Percentiles rank a stretch among this genome's conserved stretches.
Evolutionary conservation across 1,139 yeast genomes (phyloP).

Genomic region (Suhomyces bokatorum): DNA sequence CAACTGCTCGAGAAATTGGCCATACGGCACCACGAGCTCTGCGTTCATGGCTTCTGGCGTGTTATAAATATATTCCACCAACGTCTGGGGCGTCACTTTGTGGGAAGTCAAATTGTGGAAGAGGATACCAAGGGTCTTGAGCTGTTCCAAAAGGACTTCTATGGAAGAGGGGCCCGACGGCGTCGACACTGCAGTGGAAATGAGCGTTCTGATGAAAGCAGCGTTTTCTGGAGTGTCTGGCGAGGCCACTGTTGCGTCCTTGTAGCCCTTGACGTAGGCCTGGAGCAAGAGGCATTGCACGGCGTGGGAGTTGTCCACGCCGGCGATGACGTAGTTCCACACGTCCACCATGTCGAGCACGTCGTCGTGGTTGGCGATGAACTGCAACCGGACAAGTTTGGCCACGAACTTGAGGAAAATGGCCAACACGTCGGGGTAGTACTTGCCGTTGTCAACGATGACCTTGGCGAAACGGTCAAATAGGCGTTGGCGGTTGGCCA

Average conservation of each 20-base stretch:
- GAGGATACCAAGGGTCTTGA: slow-evolving; percentile 34
- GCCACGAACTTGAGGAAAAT: slow-evolving; percentile 33
- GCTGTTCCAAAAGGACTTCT: slow-evolving; percentile 23
- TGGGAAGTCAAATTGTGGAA: slow-evolving; percentile 14
- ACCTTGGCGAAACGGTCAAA: slow-evolving; percentile 26
- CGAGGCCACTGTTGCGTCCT: slow-evolving; percentile 5
- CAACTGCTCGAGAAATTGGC: slow-evolving; percentile 16
- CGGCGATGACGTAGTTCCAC: slow-evolving; percentile 20
- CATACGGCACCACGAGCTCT: slow-evolving; percentile 20
- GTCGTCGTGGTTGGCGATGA: slow-evolving; percentile 10
- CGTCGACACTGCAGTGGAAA: slow-evolving; percentile 8
- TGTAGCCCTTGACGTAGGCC: slow-evolving; percentile 12
- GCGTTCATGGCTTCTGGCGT: slow-evolving; percentile 15
- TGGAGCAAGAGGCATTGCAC: slow-evolving; percentile 21
- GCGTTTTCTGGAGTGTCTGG: slow-evolving; percentile 10
- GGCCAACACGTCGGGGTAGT: slow-evolving; percentile 36
- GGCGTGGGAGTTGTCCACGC: slow-evolving; percentile 10
- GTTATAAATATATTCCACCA: slow-evolving; percentile 8
- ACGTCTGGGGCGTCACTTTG: slow-evolving; percentile 3
- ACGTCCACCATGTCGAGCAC: slow-evolving; percentile 18
- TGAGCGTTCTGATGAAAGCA: slow-evolving; percentile 12
- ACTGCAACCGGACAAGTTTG: slow-evolving; percentile 26
- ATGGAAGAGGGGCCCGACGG: slow-evolving; percentile 11
- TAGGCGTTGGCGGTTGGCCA: slow-evolving; percentile 16
- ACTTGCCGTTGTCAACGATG: slow-evolving; percentile 36